Conservation (phyloP, 805 yeast genomes). For the Phaffomyces antillensis region DNA sequence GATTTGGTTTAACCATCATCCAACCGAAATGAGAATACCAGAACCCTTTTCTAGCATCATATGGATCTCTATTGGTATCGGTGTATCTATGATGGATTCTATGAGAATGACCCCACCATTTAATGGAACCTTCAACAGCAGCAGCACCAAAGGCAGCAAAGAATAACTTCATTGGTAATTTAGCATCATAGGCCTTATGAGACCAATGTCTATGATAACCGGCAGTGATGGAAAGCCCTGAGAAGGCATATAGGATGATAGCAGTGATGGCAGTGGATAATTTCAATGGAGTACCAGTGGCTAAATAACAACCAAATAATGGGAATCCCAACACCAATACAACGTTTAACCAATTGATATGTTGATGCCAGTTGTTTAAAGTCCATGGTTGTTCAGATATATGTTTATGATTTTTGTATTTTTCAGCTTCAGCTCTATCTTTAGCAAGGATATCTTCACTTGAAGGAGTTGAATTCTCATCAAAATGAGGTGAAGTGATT, state of each 20-base stretch:
- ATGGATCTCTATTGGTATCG: constrained; percentile 77
- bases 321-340: constrained; percentile 60
- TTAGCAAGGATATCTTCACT: constrained; percentile 35
- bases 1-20: constrained; percentile 78
- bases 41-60: constrained; percentile 77
- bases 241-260: constrained; percentile 43
- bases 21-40: constrained; percentile 84
- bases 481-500: constrained; percentile 61
- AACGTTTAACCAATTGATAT: constrained; percentile 73
- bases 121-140: constrained; percentile 76
- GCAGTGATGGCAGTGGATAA: constrained; percentile 24
- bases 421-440: constrained; percentile 34
- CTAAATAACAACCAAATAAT: constrained; percentile 39
- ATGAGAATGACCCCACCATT: constrained; percentile 87
- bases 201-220: constrained; percentile 81
- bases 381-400: constrained; percentile 82
- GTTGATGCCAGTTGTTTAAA: constrained; percentile 58
- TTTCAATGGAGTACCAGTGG: constrained; percentile 41
- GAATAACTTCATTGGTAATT: constrained; percentile 51
- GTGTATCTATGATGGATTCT: constrained; percentile 84
- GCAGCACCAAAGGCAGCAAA: constrained; percentile 79
- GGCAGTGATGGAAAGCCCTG: constrained; percentile 75
- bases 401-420: constrained; percentile 38
- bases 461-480: constrained; percentile 27
- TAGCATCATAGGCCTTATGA: constrained; percentile 65